phyloP scores from a whole-genome alignment of 108 stramenopile species.

The Cyclostephanos tholiformis region DNA sequence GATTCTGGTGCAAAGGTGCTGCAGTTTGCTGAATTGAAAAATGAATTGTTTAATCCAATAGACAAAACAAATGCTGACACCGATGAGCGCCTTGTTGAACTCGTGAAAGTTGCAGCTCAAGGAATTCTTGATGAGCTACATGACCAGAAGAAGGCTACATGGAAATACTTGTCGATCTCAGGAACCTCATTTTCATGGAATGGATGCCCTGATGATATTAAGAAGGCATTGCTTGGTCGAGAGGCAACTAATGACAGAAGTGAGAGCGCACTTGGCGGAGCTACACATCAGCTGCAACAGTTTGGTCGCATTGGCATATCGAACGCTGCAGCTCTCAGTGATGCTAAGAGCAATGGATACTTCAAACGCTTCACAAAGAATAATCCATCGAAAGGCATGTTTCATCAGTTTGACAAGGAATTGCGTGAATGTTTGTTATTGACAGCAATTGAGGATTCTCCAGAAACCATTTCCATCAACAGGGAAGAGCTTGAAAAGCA shows the following conservation, averaged over 20 bases:
- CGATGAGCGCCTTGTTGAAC: neutral
- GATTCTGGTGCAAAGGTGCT: neutral
- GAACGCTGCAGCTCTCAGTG: slow-evolving; percentile 10
- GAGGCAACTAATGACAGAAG: slow-evolving; percentile 25
- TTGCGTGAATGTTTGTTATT: neutral
- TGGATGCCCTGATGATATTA: neutral
- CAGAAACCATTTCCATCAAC: neutral
- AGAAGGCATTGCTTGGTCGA: slow-evolving; percentile 12
- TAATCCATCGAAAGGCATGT: neutral
- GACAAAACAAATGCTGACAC: no score
- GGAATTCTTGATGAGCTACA: neutral
- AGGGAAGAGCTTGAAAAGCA: neutral
- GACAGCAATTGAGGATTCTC: slow-evolving; percentile 18
- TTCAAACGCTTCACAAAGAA: neutral
- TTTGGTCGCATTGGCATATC: slow-evolving; percentile 10
- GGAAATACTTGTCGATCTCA: slow-evolving; percentile 4
- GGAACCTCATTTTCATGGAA: neutral
- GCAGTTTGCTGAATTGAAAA: no score
- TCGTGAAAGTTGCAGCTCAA: neutral
- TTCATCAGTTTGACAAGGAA: slow-evolving; percentile 11
- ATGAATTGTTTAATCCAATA: no score
- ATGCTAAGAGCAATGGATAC: slow-evolving; percentile 4
- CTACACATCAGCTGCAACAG: slow-evolving; percentile 10
- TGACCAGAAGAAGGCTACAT: slow-evolving; percentile 29
- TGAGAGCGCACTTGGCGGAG: slow-evolving; percentile 20